Base-by-base conservation (phyloP, 169 alveolate species). In the Theileria annulata region DNA sequence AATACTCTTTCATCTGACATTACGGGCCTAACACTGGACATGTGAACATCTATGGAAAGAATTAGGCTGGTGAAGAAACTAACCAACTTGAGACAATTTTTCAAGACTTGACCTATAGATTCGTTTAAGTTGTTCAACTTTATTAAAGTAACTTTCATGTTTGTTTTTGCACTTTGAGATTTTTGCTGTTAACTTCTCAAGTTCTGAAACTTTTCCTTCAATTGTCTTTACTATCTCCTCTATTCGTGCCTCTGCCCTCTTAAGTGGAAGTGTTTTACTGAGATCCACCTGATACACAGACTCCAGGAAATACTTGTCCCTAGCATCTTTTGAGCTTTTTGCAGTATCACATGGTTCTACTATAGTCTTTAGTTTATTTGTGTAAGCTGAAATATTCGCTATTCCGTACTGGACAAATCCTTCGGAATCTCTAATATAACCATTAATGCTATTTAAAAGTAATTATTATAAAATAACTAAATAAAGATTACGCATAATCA, bases 261-360 rank as follows among this genome's bases (percentile, higher is more conserved):
- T 82, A 37, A 93, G 88, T 73, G 83, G 88, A 31, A 71, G 77
- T 3, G 93, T 89, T 30, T 86, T 88, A 31, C 80, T 77, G 51
- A 92, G 42, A 69, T 92, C 93, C n/a, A 88, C 92, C 59, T 94
- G 94, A 21, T 93, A 84, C 6, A 94, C 96, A 56, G 92, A 91
- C 64, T 94, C 94, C 56, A 94, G 84, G 67, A 94, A 94, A 71
- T 87, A 94, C 79, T 94, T 94, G 71, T 94, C 97, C 59, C 97
- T 79, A 5, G 97, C 97, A 66, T 94, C 97, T 31, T 85, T 88
- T 25, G 96, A 73, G 37, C 62, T 58, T 56, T 92, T 92, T 4
- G 95, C 96, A 25, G 72, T 83, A n/a, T 88, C 91, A 68, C 97
- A 94, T 27, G 90, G 88, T 74, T 92, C 95, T 51, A 94, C 97